A percentile compares a stretch with the other conserved stretches of the same genome.
These are phyloP conservation scores for Microsporum audouinii DNA, from an alignment of 2,329 filamentous ascomycete species.

Conservation along the genomic window DNA sequence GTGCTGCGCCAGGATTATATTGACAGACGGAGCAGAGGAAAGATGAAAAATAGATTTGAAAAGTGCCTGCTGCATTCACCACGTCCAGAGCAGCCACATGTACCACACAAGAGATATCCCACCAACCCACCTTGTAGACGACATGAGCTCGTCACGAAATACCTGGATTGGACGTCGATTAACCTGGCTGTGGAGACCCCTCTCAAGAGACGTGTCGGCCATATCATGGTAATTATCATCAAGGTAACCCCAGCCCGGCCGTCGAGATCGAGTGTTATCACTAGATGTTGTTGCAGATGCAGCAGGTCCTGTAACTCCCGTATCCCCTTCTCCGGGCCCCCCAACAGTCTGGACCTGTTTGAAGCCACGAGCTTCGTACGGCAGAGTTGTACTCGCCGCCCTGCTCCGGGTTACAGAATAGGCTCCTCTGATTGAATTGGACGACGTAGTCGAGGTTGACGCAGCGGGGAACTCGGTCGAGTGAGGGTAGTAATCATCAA, in stretches of 20 bases:
- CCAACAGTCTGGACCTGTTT: slow-evolving; percentile 9
- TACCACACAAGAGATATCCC: slow-evolving; percentile 56
- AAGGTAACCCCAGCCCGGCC: slow-evolving; percentile 16
- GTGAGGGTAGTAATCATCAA: slow-evolving; percentile 19
- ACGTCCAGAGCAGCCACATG: slow-evolving; percentile 53
- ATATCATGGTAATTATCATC: slow-evolving; percentile 6
- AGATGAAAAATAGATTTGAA: neutral
- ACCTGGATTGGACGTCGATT: slow-evolving; percentile 27
- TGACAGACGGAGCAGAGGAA: neutral
- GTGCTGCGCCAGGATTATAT: neutral
- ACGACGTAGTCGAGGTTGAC: slow-evolving; percentile 6
- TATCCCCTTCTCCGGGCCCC: slow-evolving; percentile 4
- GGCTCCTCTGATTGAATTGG: slow-evolving; percentile 6
- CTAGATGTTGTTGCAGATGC: slow-evolving; percentile 17
- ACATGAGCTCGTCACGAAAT: slow-evolving; percentile 50
- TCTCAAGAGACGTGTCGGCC: neutral
- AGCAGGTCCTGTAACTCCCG: neutral
- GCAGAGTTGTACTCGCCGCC: neutral
- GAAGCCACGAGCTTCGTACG: slow-evolving; percentile 4
- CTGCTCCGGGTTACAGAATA: neutral
- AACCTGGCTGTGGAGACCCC: slow-evolving; percentile 13
- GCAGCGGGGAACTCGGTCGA: slow-evolving; percentile 11
- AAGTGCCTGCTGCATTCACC: slow-evolving; percentile 31
- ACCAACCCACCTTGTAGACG: slow-evolving; percentile 50
- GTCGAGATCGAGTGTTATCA: slow-evolving; percentile 31